Evolutionary conservation across 108 stramenopile genomes (phyloP).

Genomic region (Pseudonitzschia delicatissima): DNA sequence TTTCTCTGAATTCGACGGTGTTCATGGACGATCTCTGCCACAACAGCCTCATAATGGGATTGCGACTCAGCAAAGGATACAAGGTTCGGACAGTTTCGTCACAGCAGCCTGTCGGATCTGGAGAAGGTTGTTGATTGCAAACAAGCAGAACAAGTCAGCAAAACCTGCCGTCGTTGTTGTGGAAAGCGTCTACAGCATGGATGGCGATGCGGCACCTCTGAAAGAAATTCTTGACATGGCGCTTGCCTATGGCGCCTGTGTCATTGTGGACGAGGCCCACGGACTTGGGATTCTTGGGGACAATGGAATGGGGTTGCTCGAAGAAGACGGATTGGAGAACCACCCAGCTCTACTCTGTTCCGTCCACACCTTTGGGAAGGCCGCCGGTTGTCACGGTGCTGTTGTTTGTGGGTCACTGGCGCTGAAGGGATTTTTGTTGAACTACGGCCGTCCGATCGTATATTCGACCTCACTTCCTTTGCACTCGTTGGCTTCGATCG

Average conservation of each 20-base stretch:
- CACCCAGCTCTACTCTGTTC: slow-evolving; percentile 83
- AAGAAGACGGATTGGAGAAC: slow-evolving; percentile 59
- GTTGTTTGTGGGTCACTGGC: slow-evolving; percentile 62
- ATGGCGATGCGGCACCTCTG: slow-evolving; percentile 93
- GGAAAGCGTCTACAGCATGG: slow-evolving; percentile 98
- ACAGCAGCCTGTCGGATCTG: slow-evolving; percentile 83
- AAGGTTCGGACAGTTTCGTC: slow-evolving; percentile 56
- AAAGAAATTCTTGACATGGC: slow-evolving; percentile 63
- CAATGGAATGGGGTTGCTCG: slow-evolving; percentile 79
- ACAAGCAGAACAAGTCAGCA: slow-evolving; percentile 8
- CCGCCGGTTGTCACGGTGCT: slow-evolving; percentile 95
- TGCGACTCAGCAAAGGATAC: slow-evolving; percentile 52
- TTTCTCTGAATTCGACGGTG: slow-evolving; percentile 63
- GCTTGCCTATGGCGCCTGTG: slow-evolving; percentile 46
- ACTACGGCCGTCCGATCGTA: slow-evolving; percentile 94
- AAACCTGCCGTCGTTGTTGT: slow-evolving; percentile 71
- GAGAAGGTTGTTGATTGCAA: slow-evolving; percentile 41
- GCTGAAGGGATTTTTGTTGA: slow-evolving; percentile 76
- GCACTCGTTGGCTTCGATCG: slow-evolving; percentile 79
- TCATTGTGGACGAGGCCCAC: slow-evolving; percentile 93
- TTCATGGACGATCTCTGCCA: slow-evolving; percentile 93
- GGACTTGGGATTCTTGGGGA: slow-evolving; percentile 78
- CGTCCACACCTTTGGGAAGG: slow-evolving; percentile 96
- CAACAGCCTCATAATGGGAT: slow-evolving; percentile 90
- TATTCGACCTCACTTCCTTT: slow-evolving; percentile 91